These are phyloP conservation scores for Sclerotinia sclerotiorum DNA, from an alignment of 2,329 filamentous ascomycete species.

Conservation along the genomic window DNA sequence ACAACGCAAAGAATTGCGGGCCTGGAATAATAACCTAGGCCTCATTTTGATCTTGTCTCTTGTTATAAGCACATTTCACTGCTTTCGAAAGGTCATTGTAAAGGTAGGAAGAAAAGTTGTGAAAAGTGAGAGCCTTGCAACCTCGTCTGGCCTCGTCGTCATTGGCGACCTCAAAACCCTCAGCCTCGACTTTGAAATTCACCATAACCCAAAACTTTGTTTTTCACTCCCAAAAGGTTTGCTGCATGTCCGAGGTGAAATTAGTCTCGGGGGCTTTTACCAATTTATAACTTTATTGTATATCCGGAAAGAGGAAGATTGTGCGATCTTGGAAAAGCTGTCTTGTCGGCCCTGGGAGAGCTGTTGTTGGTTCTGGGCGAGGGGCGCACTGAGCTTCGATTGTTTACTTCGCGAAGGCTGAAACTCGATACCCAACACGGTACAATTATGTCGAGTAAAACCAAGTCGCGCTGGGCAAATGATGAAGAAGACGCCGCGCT, in stretches of 20 bases:
- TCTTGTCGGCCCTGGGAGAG: not conserved
- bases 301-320: not conserved
- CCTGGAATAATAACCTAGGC: slow-evolving; percentile 33
- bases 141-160: slow-evolving; percentile 19
- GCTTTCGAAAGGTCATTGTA: not conserved
- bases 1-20: slow-evolving; percentile 33
- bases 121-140: slow-evolving; percentile 24
- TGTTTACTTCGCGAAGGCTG: not conserved
- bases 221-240: not conserved
- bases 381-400: slow-evolving; percentile 1
- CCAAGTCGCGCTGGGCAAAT: slow-evolving; percentile 79
- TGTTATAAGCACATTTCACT: slow-evolving; percentile 28
- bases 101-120: slow-evolving; percentile 17
- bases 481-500: slow-evolving; percentile 76
- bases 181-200: slow-evolving; percentile 18
- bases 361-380: not conserved
- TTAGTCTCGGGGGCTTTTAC: not conserved
- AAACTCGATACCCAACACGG: not conserved
- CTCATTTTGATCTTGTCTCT: slow-evolving; percentile 32
- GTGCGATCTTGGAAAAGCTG: not conserved
- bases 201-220: not conserved
- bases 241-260: not conserved
- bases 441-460: slow-evolving; percentile 27
- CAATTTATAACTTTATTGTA: not conserved
- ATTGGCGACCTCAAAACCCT: slow-evolving; percentile 16